A percentile compares a stretch with the other conserved stretches of the same genome.
Conservation (phyloP, 305 asterid genomes). For the Euphrasia arctica region DNA sequence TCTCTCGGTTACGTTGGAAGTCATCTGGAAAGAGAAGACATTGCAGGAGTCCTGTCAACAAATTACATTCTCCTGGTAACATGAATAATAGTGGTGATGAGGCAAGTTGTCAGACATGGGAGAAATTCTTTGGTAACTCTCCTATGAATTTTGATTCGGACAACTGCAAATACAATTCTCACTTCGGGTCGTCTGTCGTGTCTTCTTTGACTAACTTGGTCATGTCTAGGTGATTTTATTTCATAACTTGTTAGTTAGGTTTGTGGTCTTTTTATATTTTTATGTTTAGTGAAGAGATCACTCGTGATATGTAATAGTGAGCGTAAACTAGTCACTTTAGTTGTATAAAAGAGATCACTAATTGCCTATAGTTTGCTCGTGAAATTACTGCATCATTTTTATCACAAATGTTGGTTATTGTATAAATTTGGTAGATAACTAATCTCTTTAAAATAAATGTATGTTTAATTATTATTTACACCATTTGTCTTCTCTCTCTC, state of each 20-base stretch:
- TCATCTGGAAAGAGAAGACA: conserved; percentile 64
- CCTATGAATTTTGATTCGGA: conserved; percentile 48
- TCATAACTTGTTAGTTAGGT: not conserved
- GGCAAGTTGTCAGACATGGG: conserved; percentile 26
- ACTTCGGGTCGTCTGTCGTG: conserved; percentile 43
- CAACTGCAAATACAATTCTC: conserved; percentile 58
- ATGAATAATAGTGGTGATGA: conserved; percentile 21
- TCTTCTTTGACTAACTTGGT: conserved; percentile 54
- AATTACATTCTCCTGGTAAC: conserved; percentile 22
- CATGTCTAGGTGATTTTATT: conserved; percentile 52
- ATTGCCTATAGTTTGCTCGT: conserved; percentile 6
- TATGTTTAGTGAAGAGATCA: conserved; percentile 18
- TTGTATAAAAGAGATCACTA: conserved; percentile 29
- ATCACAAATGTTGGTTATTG: too few relatives aligned
- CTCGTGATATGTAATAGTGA: conserved; percentile 2
- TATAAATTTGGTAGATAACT: too few relatives aligned
- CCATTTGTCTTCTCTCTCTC: too few relatives aligned
- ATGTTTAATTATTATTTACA: too few relatives aligned
- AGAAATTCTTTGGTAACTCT: conserved; percentile 32
- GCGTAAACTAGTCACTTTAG: conserved; percentile 18
- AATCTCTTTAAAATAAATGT: too few relatives aligned
- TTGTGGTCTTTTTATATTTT: not conserved
- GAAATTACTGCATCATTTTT: not conserved
- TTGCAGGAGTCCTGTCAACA: conserved; percentile 47
- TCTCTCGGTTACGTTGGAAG: conserved; percentile 57